These are phyloP conservation scores for Ogataea salicorniae DNA, from an alignment of 805 yeast species.

Conservation along the genomic window DNA sequence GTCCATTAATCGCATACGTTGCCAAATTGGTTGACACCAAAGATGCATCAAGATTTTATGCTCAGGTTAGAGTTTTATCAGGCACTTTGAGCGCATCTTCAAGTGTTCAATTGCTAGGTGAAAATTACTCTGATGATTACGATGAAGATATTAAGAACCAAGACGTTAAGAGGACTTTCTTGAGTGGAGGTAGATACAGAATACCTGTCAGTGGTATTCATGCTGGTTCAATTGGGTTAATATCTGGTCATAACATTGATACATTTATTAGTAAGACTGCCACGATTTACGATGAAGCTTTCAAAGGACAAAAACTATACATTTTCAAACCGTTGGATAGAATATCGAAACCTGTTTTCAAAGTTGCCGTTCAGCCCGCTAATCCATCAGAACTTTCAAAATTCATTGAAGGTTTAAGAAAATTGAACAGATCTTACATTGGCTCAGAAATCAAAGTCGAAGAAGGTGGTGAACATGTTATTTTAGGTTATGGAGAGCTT, in stretches of 20 bases:
- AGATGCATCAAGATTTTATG: conserved; percentile 47
- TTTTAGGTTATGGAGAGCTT: conserved; percentile 82
- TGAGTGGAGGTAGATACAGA: conserved; percentile 70
- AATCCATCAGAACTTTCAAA: conserved; percentile 75
- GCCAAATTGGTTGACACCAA: conserved; percentile 53
- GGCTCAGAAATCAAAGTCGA: conserved; percentile 69
- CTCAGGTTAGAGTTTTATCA: conserved; percentile 55
- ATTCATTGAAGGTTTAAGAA: conserved; percentile 64
- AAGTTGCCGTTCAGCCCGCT: conserved; percentile 78
- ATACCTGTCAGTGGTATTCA: conserved; percentile 47
- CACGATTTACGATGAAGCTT: conserved; percentile 38
- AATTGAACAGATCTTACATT: conserved; percentile 56
- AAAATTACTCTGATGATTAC: conserved; percentile 41
- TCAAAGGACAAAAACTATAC: conserved; percentile 18
- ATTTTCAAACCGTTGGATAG: conserved; percentile 40
- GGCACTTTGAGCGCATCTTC: conserved; percentile 52
- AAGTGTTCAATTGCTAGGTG: conserved; percentile 52
- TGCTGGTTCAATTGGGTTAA: conserved; percentile 64
- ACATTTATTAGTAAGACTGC: conserved; percentile 54
- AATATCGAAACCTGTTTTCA: conserved; percentile 56
- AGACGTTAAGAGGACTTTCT: conserved; percentile 36
- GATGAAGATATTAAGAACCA: conserved; percentile 47
- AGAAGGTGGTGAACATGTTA: conserved; percentile 81
- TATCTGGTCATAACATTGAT: conserved; percentile 55
- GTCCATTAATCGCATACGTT: conserved; percentile 47